Conservation (phyloP, 495 filamentous ascomycete species). For the Penicillium riverlandense region DNA sequence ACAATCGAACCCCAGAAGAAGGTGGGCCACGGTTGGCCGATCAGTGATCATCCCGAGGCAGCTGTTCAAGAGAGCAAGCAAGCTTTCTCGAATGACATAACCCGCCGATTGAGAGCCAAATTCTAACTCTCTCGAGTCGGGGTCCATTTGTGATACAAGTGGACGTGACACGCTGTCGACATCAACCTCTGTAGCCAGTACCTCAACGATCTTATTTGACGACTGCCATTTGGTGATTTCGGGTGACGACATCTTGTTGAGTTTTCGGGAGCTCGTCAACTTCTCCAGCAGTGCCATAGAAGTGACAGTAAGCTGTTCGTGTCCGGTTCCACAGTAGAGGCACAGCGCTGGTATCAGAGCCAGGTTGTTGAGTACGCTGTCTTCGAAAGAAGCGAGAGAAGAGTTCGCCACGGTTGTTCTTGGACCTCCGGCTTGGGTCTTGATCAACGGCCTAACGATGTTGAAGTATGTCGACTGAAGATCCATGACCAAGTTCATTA, state of each 20-base stretch:
- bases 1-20: constrained; percentile 82
- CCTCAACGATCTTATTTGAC: constrained; percentile 71
- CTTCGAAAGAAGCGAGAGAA: constrained; percentile 79
- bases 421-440: constrained; percentile 38
- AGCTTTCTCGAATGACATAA: constrained; percentile 68
- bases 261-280: constrained; percentile 71
- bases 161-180: constrained; percentile 60
- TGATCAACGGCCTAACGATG: constrained; percentile 71
- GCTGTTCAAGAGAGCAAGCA: constrained; percentile 75
- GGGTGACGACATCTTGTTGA: constrained; percentile 47
- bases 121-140: constrained; percentile 54
- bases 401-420: constrained; percentile 56
- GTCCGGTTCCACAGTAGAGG: constrained; percentile 73
- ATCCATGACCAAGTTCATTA: constrained; percentile 71
- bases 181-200: constrained; percentile 64
- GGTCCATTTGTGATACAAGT: constrained; percentile 57
- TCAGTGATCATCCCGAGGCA: constrained; percentile 64
- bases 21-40: constrained; percentile 76
- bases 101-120: constrained; percentile 53
- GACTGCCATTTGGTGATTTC: constrained; percentile 46
- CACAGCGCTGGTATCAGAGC: constrained; percentile 69
- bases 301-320: constrained; percentile 64
- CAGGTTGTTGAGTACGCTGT: constrained; percentile 77
- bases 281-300: constrained; percentile 78
- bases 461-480: constrained; percentile 89